Conservation (phyloP, 208 protist genomes). For the Lotmaria passim region DNA sequence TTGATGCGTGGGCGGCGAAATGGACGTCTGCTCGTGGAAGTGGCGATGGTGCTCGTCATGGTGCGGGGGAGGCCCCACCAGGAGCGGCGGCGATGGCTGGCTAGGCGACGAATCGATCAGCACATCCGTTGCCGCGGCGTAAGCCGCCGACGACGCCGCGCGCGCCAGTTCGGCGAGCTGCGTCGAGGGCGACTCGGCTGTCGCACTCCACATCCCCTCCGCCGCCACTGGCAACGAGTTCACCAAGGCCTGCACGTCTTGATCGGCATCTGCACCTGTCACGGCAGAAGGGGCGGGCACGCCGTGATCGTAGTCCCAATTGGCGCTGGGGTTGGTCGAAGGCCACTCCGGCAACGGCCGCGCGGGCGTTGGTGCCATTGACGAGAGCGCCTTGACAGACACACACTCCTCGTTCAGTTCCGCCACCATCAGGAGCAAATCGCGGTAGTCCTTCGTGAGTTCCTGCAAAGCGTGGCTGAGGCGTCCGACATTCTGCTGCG, state of each 20-base stretch:
- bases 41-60: no score
- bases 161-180: conserved; percentile 7
- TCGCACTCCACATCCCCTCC: neutral
- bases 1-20: no score
- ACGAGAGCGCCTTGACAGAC: conserved; percentile 20
- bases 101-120: conserved; percentile 3
- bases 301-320: conserved; percentile 8
- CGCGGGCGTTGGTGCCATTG: conserved; percentile 14
- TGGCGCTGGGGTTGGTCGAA: neutral
- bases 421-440: conserved; percentile 62
- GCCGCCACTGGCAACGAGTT: neutral
- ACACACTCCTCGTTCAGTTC: conserved; percentile 53
- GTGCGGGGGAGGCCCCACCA: neutral
- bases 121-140: conserved; percentile 15
- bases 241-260: neutral
- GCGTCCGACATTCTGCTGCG: conserved; percentile 12
- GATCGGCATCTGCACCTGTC: neutral
- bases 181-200: conserved; percentile 1
- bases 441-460: conserved; percentile 49
- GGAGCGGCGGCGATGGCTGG: conserved; percentile 1
- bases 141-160: conserved; percentile 3
- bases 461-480: conserved; percentile 25
- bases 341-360: conserved; percentile 16
- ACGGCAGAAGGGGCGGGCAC: neutral
- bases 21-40: no score